phyloP scores from a whole-genome alignment of 2,329 filamentous ascomycete species.

The Cyphellophora attinorum region DNA sequence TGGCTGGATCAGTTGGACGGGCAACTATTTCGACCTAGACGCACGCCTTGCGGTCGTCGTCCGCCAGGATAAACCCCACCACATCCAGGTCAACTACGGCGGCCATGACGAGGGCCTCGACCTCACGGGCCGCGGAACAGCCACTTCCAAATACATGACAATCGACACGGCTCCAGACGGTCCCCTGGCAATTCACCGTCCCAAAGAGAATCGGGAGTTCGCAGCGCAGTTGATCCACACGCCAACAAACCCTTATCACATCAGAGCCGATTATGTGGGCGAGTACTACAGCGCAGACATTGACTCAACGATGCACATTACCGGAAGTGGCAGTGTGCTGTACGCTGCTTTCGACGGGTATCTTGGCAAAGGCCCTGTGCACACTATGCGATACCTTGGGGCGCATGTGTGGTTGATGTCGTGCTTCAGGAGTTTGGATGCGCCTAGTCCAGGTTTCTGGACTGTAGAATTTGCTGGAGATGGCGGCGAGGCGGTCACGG shows the following conservation, averaged over 20 bases:
- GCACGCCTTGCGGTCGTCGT: constrained; percentile 24
- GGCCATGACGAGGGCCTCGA: constrained; percentile 14
- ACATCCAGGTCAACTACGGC: constrained; percentile 21
- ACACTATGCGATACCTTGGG: constrained; percentile 29
- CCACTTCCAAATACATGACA: constrained; percentile 21
- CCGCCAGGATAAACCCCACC: constrained; percentile 21
- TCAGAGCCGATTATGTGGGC: constrained; percentile 18
- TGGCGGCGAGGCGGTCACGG: constrained; percentile 17
- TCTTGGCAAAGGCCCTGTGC: constrained; percentile 28
- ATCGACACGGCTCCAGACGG: too few species aligned
- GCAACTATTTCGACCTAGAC: constrained; percentile 29
- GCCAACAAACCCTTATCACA: constrained; percentile 7
- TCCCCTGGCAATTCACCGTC: constrained; percentile 19
- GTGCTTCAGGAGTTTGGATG: constrained; percentile 32
- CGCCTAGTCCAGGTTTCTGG: constrained; percentile 34
- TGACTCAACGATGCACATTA: constrained; percentile 28
- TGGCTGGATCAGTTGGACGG: constrained; percentile 22
- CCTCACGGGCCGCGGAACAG: constrained; percentile 11
- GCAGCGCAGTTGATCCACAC: constrained; percentile 15
- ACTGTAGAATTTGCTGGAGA: constrained; percentile 28
- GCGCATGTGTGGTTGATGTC: constrained; percentile 30
- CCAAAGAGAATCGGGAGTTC: constrained; percentile 22
- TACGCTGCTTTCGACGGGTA: constrained; percentile 35
- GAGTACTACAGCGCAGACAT: constrained; percentile 27
- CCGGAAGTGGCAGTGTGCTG: constrained; percentile 26